Base-by-base conservation (phyloP, 306 rosid genomes). In the Begonia fuchsioides region DNA sequence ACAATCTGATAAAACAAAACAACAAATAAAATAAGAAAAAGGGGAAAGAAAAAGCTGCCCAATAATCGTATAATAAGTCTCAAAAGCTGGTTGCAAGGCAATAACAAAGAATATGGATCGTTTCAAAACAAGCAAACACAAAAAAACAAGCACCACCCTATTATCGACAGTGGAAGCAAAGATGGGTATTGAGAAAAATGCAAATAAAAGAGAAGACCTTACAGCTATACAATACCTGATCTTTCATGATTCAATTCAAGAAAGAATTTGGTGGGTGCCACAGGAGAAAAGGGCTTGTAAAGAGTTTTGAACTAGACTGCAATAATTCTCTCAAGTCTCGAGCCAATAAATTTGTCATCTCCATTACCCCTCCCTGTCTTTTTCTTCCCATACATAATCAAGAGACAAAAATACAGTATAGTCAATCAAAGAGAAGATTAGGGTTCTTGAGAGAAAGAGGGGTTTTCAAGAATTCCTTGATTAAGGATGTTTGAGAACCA, bases 191-290 rank as follows among this genome's bases (percentile, higher is more conserved):
- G 46, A 72, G 79, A n/a, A n/a, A n/a, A n/a, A n/a, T n/a, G n/a
- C n/a, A n/a, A n/a, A n/a, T n/a, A n/a, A n/a, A n/a, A n/a, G n/a
- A n/a, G n/a, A 55, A 43, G 65, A 71, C 48, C 49, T 67, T 65
- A 74, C 86, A 87, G 92, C 80, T 86, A 72, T 76, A 81, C 57
- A 64, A 69, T 55, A 60, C 69, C 74, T 67, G 82, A 64, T 44
- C 39, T 64, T 71, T 57, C 74, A 85, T 86, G 78, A 81, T 86
- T 76, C 67, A 68, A 82, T 77, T 58, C 81, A 69, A 77, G 85
- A 86, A 81, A 73, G 73, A 73, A 73, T 67, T 54, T 38, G 53
- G 65, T 54, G 61, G 59, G 72, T 52, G 47, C 58, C 60, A 50
- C 49, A 72, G 69, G 62, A 58, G 55, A 52, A 32, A 70, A 39